phyloP scores from a whole-genome alignment of 495 filamentous ascomycete species.

The Talaromyces trachyspermus region DNA sequence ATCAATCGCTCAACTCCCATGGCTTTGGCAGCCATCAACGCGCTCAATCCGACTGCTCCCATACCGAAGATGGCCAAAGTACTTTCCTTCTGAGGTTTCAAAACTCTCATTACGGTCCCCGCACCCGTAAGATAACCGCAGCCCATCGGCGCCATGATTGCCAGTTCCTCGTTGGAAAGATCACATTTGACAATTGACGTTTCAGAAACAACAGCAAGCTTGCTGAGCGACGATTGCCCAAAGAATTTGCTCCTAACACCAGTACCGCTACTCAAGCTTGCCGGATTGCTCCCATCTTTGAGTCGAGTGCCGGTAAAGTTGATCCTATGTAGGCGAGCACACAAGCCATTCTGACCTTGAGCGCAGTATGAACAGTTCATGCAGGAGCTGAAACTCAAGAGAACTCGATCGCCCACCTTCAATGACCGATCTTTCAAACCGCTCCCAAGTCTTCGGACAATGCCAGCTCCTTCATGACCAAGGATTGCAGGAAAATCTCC shows the following conservation, averaged over 20 bases:
- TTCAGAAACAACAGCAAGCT: constrained; percentile 27
- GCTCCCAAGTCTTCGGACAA: constrained; percentile 37
- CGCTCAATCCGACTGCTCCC: constrained; percentile 37
- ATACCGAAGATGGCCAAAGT: constrained; percentile 31
- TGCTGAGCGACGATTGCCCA: constrained; percentile 34
- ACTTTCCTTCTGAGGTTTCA: constrained; percentile 17
- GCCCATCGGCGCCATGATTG: constrained; percentile 32
- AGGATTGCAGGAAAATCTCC: constrained; percentile 32
- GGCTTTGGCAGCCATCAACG: constrained; percentile 25
- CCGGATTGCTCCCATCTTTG: constrained; percentile 15
- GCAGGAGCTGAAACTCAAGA: constrained; percentile 37
- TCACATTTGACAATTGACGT: constrained; percentile 23
- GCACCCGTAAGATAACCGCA: constrained; percentile 44
- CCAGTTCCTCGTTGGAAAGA: constrained; percentile 18
- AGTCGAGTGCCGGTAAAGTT: constrained; percentile 31
- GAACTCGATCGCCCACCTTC: constrained; percentile 37
- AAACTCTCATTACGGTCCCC: constrained; percentile 34
- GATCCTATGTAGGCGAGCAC: constrained; percentile 22
- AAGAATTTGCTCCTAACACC: constrained; percentile 33
- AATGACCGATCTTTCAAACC: constrained; percentile 29
- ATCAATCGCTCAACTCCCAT: constrained; percentile 22
- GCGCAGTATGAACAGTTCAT: constrained; percentile 21
- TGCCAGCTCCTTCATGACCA: constrained; percentile 48
- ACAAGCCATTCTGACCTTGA: constrained; percentile 20
- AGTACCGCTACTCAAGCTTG: background rate